Conservation (phyloP, 768 basidiomycete species). For the Paxillus involutus region DNA sequence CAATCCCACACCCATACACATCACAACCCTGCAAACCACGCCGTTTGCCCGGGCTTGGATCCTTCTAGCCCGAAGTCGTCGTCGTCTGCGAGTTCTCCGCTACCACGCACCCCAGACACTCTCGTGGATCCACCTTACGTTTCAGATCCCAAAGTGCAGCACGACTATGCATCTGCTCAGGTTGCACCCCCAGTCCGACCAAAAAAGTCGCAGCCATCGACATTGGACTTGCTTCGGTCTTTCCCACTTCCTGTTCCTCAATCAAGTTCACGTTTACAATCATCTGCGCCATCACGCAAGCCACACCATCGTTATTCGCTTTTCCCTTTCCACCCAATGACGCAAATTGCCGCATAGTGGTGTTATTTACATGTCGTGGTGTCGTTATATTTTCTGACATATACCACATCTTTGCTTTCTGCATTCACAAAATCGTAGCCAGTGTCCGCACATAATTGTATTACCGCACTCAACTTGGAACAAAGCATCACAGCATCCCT, state of each 20-base stretch:
- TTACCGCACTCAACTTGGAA: neutral
- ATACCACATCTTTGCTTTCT: slow-evolving; percentile 25
- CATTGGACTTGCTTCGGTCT: slow-evolving; percentile 44
- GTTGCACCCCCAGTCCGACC: slow-evolving; percentile 22
- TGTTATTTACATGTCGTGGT: slow-evolving; percentile 19
- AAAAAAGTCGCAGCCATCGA: slow-evolving; percentile 31
- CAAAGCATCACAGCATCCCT: neutral
- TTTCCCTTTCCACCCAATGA: slow-evolving; percentile 15
- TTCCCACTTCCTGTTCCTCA: slow-evolving; percentile 47
- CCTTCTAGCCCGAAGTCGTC: slow-evolving; percentile 41
- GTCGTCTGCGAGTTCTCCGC: slow-evolving; percentile 34
- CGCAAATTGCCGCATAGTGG: slow-evolving; percentile 25
- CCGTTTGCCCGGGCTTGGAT: slow-evolving; percentile 42
- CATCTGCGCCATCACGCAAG: slow-evolving; percentile 21
- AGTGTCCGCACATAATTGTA: neutral
- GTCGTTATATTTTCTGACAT: slow-evolving; percentile 35
- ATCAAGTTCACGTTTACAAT: slow-evolving; percentile 14
- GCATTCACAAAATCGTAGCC: slow-evolving; percentile 3
- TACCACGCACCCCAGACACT: slow-evolving; percentile 32
- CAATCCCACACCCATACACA: slow-evolving; percentile 15
- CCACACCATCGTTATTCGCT: slow-evolving; percentile 28
- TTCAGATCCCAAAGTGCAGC: slow-evolving; percentile 26
- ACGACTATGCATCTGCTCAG: slow-evolving; percentile 28
- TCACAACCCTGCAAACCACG: slow-evolving; percentile 19
- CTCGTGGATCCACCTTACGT: slow-evolving; percentile 19